Evolutionary conservation across 2,329 filamentous ascomycete species (phyloP).

Genomic region (Onygena corvina): DNA sequence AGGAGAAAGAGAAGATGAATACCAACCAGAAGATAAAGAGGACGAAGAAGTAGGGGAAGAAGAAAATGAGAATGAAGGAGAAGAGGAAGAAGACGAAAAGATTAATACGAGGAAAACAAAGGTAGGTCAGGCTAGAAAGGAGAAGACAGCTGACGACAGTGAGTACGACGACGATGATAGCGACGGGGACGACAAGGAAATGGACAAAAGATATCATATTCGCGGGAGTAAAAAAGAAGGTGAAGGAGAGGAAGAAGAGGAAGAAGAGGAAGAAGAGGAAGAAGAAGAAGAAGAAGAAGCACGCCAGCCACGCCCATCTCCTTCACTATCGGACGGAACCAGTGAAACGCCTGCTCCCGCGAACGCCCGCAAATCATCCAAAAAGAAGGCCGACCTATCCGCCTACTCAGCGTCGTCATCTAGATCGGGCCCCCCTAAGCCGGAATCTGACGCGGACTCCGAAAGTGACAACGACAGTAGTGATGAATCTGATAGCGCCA

Average conservation of each 20-base stretch:
- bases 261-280: background rate
- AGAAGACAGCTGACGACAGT: background rate
- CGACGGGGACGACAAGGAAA: too few species aligned
- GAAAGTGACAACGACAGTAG: background rate
- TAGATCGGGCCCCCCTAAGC: background rate
- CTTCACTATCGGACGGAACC: background rate
- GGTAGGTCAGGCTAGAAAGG: too few species aligned
- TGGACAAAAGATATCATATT: too few species aligned
- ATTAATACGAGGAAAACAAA: too few species aligned
- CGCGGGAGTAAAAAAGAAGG: too few species aligned
- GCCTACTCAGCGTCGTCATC: background rate
- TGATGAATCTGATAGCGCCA: background rate
- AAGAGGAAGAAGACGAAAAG: too few species aligned
- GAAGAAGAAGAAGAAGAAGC: background rate
- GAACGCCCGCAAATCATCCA: background rate
- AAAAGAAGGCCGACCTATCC: background rate
- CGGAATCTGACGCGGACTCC: background rate
- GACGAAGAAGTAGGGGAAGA: background rate
- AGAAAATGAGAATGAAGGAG: background rate
- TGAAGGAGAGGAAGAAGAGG: background rate
- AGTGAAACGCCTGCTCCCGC: background rate
- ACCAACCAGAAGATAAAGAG: background rate
- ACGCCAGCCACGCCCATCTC: background rate
- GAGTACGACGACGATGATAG: background rate
- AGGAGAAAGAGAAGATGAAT: background rate